Percentiles rank a stretch among this genome's conserved stretches.
phyloP scores from a whole-genome alignment of 2,329 filamentous ascomycete species.

The Pseudonectria foliicola region DNA sequence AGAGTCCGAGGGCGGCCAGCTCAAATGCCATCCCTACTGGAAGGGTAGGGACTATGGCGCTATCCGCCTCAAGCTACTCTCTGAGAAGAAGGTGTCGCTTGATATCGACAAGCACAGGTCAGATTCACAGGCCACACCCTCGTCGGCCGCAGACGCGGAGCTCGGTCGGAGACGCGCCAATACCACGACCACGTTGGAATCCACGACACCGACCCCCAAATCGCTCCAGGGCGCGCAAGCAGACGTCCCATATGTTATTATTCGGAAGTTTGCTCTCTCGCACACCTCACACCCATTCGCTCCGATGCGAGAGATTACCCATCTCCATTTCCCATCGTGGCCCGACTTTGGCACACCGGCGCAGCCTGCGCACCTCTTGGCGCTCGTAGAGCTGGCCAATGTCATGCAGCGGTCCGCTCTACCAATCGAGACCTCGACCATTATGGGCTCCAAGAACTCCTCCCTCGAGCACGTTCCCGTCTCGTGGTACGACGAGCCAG shows the following conservation, averaged over 20 bases:
- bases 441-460: slow-evolving; percentile 24
- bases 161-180: slow-evolving; percentile 44
- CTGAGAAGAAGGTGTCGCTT: slow-evolving; percentile 75
- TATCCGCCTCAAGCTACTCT: slow-evolving; percentile 67
- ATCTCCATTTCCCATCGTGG: slow-evolving; percentile 94
- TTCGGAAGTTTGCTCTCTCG: slow-evolving; percentile 80
- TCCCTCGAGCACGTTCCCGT: slow-evolving; percentile 27
- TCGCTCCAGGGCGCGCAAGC: slow-evolving; percentile 22
- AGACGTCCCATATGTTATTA: slow-evolving; percentile 68
- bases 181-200: slow-evolving; percentile 41
- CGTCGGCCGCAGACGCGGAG: slow-evolving; percentile 26
- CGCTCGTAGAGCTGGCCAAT: slow-evolving; percentile 82
- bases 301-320: slow-evolving; percentile 85
- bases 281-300: slow-evolving; percentile 73
- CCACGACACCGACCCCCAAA: slow-evolving; percentile 23
- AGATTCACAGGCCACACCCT: slow-evolving; percentile 25
- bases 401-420: slow-evolving; percentile 56
- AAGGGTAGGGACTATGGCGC: slow-evolving; percentile 68
- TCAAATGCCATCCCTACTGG: slow-evolving; percentile 97
- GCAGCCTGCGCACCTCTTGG: slow-evolving; percentile 77
- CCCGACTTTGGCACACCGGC: slow-evolving; percentile 93
- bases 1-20: slow-evolving; percentile 83
- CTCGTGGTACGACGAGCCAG: slow-evolving; percentile 53
- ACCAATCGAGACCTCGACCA: slow-evolving; percentile 37
- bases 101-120: slow-evolving; percentile 53